Conservation (phyloP, 2,329 filamentous ascomycete genomes). For the Penicillium fuscoglaucum region DNA sequence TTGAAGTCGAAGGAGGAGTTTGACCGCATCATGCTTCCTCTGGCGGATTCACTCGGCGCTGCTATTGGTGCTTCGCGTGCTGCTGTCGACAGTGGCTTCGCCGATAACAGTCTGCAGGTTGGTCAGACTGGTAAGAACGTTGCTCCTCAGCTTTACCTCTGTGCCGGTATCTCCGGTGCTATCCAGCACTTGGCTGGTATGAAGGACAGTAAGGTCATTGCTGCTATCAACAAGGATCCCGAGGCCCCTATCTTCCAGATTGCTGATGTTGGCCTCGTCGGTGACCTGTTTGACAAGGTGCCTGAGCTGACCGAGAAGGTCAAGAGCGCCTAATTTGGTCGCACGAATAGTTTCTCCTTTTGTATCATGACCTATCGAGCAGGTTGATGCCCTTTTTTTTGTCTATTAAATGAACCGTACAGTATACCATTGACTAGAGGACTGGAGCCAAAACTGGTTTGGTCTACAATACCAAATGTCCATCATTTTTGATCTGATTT, state of each 20-base stretch:
- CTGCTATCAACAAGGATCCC: constrained; percentile 95
- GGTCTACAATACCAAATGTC: constrained; percentile 13
- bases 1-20: constrained; percentile 99
- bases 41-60: constrained; percentile 91
- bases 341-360: constrained; percentile 13
- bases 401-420: constrained; percentile 16
- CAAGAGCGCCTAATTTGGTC: constrained; percentile 52
- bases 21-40: constrained; percentile 84
- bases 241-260: constrained; percentile 99
- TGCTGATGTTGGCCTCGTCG: constrained; percentile 91
- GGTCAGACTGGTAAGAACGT: constrained; percentile 99
- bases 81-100: constrained; percentile 94
- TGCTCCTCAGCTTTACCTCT: constrained; percentile 91
- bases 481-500: not conserved
- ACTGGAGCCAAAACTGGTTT: constrained; percentile 2
- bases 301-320: constrained; percentile 96
- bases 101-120: constrained; percentile 97
- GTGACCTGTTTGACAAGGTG: constrained; percentile 92
- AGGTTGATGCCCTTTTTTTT: constrained; percentile 11
- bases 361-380: constrained; percentile 25
- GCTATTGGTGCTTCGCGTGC: constrained; percentile 93
- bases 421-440: constrained; percentile 23
- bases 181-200: constrained; percentile 98
- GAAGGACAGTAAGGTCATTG: constrained; percentile 99
- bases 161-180: constrained; percentile 91